Evolutionary conservation across 1,284 basidiomycete species (phyloP), one percentile per base, ranked within the genome.

Genomic region (Trichosporon inkin): DNA sequence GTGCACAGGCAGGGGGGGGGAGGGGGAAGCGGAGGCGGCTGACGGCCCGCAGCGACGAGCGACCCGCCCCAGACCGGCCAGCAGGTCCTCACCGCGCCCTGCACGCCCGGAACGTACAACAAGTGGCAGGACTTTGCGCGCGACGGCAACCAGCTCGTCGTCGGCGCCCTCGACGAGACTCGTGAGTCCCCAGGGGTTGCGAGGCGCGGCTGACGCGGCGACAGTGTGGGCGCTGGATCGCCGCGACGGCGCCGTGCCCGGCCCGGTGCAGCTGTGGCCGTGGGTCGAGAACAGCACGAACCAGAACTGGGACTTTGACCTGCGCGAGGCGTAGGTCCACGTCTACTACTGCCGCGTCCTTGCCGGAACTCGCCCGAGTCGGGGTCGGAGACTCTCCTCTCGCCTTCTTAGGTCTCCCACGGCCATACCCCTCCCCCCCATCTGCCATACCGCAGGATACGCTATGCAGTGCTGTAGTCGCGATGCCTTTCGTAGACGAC

Each of bases 281-380:
- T 49, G 44, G 44, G 44, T 49, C 14, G 44, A 49, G 24, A 32
- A 32, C 24, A 49, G 28, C 44, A n/a, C 44, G 44, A 49, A 49
- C 44, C 44, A 49, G 44, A 22, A 28, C 44, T 49, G 44, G 44
- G 44, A 49, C 44, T 49, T 49, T 32, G 44, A 49, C 3, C 44
- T 49, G 8, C 44, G n/a, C 7, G 44, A 49, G 5, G n/a, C 24
- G 14, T 49, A 49, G 24, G 16, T 10, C 24, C 28, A 5, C 28
- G 28, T 32, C 28, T 8, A 32, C 28, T 32, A n/a, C n/a, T n/a
- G n/a, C n/a, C n/a, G 28, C 5, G 28, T 32, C 28, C 28, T 32
- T 8, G 28, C 28, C 8, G 28, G 28, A 8, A 32, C 8, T 32
- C 28, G 8, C 8, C 28, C 8, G 28, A 8, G 4, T 32, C 28